These are phyloP conservation scores for Paraglomus brasilianum DNA, from an alignment of 192 early-diverging fungal genomes.

Conservation along the genomic window DNA sequence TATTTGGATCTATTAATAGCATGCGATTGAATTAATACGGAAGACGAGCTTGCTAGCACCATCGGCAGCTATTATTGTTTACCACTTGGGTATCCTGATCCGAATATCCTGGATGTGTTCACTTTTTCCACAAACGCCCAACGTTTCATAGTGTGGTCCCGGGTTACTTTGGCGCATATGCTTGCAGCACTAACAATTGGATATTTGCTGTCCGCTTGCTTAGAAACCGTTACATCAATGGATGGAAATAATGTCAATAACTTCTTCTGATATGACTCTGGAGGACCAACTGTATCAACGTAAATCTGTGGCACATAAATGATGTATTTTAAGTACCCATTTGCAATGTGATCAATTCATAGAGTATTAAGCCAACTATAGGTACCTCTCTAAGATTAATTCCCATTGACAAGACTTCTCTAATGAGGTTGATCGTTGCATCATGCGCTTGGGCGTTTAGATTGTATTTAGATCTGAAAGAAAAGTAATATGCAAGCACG, in stretches of 20 bases:
- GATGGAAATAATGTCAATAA: conserved; percentile 73
- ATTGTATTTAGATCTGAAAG: conserved; percentile 76
- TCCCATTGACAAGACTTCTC: conserved; percentile 56
- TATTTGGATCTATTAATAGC: conserved; percentile 76
- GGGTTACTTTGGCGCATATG: conserved; percentile 92
- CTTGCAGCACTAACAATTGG: conserved; percentile 95
- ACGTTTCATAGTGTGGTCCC: conserved; percentile 64
- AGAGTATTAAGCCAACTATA: neutral
- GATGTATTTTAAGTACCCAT: neutral
- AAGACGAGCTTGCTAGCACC: conserved; percentile 15
- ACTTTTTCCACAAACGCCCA: conserved; percentile 70
- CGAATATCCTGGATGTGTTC: conserved; percentile 56
- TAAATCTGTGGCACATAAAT: conserved; percentile 58
- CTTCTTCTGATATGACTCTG: conserved; percentile 80
- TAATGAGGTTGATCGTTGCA: conserved; percentile 85
- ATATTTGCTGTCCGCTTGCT: conserved; percentile 91
- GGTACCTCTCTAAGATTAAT: conserved; percentile 70
- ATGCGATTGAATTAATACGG: neutral
- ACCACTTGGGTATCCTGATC: conserved; percentile 90
- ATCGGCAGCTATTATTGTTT: conserved; percentile 1
- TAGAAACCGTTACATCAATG: conserved; percentile 80
- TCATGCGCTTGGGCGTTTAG: conserved; percentile 93
- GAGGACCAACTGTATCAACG: conserved; percentile 95
- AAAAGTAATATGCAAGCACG: neutral
- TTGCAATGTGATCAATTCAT: neutral